phyloP scores from a whole-genome alignment of 345 rosid genomes.

The Bruguiera gymnorhiza region DNA sequence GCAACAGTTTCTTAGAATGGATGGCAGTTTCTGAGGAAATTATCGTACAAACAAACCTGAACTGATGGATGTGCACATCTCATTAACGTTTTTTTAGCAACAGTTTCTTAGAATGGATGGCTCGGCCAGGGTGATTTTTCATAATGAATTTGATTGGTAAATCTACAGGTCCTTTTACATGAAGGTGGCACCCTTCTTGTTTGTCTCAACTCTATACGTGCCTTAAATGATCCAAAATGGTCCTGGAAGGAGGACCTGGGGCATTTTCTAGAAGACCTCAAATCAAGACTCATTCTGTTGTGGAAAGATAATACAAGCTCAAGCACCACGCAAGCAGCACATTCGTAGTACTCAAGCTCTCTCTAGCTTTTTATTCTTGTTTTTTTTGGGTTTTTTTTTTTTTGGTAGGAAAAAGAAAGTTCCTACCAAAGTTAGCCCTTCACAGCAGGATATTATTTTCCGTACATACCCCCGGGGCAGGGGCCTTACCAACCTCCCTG shows the following conservation, averaged over 20 bases:
- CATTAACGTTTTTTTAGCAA: too few relatives aligned
- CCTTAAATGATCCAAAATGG: slow-evolving; percentile 82
- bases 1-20: too few relatives aligned
- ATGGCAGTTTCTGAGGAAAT: neutral
- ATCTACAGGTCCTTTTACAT: slow-evolving; percentile 76
- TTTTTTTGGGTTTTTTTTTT: neutral
- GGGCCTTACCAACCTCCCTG: too few relatives aligned
- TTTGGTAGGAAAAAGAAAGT: neutral
- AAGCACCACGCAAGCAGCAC: slow-evolving; percentile 31
- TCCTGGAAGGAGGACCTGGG: slow-evolving; percentile 64
- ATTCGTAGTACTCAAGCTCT: slow-evolving; percentile 22
- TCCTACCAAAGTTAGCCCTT: neutral
- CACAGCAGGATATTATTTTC: neutral
- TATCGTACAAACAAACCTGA: too few relatives aligned
- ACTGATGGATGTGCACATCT: too few relatives aligned
- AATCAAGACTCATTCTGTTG: slow-evolving; percentile 22
- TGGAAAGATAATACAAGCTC: slow-evolving; percentile 21
- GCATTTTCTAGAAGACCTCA: slow-evolving; percentile 35
- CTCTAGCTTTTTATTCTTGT: neutral
- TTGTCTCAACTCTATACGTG: slow-evolving; percentile 81
- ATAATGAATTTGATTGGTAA: neutral
- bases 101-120: too few relatives aligned
- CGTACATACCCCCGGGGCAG: too few relatives aligned
- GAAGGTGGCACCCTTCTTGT: slow-evolving; percentile 94
- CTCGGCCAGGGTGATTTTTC: neutral